Evolutionary conservation across 495 filamentous ascomycete species (phyloP).

Genomic region (Neurospora sp.): DNA sequence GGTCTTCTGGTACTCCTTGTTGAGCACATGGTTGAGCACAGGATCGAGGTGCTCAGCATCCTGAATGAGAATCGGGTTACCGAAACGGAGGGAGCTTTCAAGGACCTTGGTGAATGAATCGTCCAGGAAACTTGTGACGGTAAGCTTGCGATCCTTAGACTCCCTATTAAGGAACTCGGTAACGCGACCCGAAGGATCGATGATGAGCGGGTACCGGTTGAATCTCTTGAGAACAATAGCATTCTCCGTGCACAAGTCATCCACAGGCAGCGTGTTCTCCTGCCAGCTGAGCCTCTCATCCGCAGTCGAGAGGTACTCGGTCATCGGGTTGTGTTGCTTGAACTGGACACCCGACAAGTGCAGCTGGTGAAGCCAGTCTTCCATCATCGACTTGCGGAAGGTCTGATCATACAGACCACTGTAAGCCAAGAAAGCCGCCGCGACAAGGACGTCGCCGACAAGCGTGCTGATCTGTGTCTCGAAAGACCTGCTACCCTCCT

Average conservation of each 20-base stretch:
- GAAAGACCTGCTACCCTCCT: conserved; percentile 93
- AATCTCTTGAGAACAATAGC: conserved; percentile 94
- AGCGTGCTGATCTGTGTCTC: conserved; percentile 95
- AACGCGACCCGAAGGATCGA: conserved; percentile 90
- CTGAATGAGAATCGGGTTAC: conserved; percentile 96
- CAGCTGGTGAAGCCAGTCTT: conserved; percentile 92
- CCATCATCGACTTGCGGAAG: conserved; percentile 92
- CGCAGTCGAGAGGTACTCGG: conserved; percentile 92
- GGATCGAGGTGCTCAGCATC: conserved; percentile 96
- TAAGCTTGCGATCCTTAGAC: conserved; percentile 85
- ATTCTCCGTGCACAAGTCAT: conserved; percentile 98
- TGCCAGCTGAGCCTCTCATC: conserved; percentile 95
- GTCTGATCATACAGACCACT: conserved; percentile 96
- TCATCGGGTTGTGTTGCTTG: conserved; percentile 89
- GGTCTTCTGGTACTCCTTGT: conserved; percentile 99
- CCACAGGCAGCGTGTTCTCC: conserved; percentile 88
- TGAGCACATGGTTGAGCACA: conserved; percentile 95
- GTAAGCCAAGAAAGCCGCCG: conserved; percentile 96
- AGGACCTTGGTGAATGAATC: conserved; percentile 97
- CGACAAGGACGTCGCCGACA: conserved; percentile 88
- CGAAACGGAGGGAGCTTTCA: conserved; percentile 92
- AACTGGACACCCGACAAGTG: conserved; percentile 79
- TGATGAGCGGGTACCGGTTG: conserved; percentile 96
- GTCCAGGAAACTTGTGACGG: conserved; percentile 95
- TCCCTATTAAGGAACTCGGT: conserved; percentile 92